These are phyloP conservation scores for Kalanchoe fedtschenkoi DNA, from an alignment of 164 flowering plant genomes.

Conservation along the genomic window DNA sequence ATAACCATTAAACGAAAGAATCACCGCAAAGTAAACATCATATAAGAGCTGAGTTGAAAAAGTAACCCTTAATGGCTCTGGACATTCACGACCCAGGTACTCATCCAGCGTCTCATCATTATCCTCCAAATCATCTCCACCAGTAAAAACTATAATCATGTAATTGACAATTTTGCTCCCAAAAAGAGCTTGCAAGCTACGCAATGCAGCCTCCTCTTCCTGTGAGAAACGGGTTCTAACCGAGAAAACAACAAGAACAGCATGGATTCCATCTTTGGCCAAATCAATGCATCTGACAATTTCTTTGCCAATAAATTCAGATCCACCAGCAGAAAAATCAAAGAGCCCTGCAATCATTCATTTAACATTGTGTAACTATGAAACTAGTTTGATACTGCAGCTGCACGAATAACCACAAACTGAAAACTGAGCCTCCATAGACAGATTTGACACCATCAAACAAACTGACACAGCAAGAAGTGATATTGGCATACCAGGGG, in stretches of 20 bases:
- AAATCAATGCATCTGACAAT: conserved; percentile 65
- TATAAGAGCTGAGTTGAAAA: not conserved
- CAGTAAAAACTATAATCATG: conserved; percentile 86
- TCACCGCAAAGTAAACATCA: not conserved
- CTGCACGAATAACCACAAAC: too few species aligned
- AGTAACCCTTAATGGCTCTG: conserved; percentile 52
- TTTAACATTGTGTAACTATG: not conserved
- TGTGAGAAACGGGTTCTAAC: conserved; percentile 57
- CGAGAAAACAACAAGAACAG: conserved; percentile 68
- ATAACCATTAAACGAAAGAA: not conserved
- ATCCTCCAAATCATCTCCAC: conserved; percentile 79
- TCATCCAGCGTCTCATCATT: conserved; percentile 63
- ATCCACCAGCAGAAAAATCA: conserved; percentile 44
- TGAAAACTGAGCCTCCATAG: not conserved
- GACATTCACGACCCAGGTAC: conserved; percentile 55
- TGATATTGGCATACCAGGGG: conserved; percentile 57
- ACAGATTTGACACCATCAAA: not conserved
- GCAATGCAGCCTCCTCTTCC: conserved; percentile 71
- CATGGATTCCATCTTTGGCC: conserved; percentile 91
- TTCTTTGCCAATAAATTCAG: conserved; percentile 58
- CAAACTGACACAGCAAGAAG: not conserved
- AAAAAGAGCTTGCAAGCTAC: conserved; percentile 50
- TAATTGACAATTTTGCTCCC: conserved; percentile 62
- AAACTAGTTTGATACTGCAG: not conserved
- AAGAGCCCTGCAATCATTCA: conserved; percentile 55